Percentiles rank a stretch among this genome's conserved stretches.
These are phyloP conservation scores for Diplotaxis tenuifolia DNA, from an alignment of 345 rosid species.

Conservation along the genomic window DNA sequence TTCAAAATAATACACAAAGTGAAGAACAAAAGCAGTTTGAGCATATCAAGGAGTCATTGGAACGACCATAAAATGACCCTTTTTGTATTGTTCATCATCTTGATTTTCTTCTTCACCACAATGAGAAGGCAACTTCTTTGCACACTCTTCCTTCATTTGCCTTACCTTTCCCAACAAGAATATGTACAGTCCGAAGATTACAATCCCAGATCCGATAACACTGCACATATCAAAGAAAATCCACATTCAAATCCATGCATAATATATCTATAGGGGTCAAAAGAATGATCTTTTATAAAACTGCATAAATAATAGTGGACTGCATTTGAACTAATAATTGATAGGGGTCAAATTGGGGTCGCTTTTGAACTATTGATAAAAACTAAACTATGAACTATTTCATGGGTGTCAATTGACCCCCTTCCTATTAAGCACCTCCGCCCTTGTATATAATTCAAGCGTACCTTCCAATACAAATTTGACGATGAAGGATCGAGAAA, in stretches of 20 bases:
- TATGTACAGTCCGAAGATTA: constrained; percentile 36
- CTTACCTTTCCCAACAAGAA: constrained; percentile 36
- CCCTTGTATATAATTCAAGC: not conserved
- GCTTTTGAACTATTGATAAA: not conserved
- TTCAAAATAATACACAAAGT: constrained; percentile 4
- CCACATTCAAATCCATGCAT: not conserved
- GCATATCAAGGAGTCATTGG: constrained; percentile 38
- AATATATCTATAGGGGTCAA: not conserved
- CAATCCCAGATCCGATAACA: constrained; percentile 36
- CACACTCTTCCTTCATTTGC: constrained; percentile 27
- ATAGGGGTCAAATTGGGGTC: not conserved
- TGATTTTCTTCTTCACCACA: constrained; percentile 18
- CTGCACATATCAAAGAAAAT: constrained; percentile 10
- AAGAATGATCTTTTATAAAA: no score
- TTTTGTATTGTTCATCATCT: constrained; percentile 31
- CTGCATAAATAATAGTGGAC: not conserved
- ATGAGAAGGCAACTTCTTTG: constrained; percentile 15
- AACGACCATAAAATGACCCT: constrained; percentile 30
- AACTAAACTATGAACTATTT: not conserved
- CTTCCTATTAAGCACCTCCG: not conserved
- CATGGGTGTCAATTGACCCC: not conserved
- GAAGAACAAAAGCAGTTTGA: not conserved
- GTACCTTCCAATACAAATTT: constrained; percentile 34
- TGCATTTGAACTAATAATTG: not conserved
- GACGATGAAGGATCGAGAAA: constrained; percentile 36